These are phyloP conservation scores for Talaromyces adpressus DNA, from an alignment of 495 filamentous ascomycete species.

Conservation along the genomic window DNA sequence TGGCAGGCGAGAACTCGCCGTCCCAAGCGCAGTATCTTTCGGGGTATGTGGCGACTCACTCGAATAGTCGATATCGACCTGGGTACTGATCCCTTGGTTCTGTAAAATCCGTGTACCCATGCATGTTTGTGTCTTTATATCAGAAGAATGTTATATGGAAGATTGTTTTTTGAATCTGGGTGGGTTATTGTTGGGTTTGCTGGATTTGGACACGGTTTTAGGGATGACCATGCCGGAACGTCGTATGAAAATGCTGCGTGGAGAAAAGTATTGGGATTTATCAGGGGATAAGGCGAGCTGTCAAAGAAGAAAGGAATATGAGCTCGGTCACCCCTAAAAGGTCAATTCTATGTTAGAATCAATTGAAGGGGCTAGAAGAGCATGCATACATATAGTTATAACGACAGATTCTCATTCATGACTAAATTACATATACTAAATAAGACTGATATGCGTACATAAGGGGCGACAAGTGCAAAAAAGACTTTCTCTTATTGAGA, in stretches of 20 bases:
- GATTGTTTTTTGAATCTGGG: neutral
- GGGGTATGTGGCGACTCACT: neutral
- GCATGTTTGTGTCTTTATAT: neutral
- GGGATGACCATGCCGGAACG: neutral
- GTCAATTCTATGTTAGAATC: neutral
- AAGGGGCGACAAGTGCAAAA: neutral
- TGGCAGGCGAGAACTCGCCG: neutral
- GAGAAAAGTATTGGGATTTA: neutral
- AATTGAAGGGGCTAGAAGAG: neutral
- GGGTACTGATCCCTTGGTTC: neutral
- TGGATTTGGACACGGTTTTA: neutral
- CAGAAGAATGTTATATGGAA: neutral
- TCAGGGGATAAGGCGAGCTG: neutral
- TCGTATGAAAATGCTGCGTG: neutral
- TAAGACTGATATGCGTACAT: constrained; percentile 1
- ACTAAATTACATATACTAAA: constrained; percentile 2
- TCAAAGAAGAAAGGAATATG: neutral
- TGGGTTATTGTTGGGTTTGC: neutral
- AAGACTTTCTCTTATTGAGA: neutral
- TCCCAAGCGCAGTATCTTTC: neutral
- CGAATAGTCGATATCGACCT: neutral
- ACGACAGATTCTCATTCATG: neutral
- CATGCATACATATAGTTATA: neutral
- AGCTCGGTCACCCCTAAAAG: neutral
- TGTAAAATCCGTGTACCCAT: neutral